Evolutionary conservation across 1,284 basidiomycete genomes (phyloP).

Genomic region (Puccinia triticina): DNA sequence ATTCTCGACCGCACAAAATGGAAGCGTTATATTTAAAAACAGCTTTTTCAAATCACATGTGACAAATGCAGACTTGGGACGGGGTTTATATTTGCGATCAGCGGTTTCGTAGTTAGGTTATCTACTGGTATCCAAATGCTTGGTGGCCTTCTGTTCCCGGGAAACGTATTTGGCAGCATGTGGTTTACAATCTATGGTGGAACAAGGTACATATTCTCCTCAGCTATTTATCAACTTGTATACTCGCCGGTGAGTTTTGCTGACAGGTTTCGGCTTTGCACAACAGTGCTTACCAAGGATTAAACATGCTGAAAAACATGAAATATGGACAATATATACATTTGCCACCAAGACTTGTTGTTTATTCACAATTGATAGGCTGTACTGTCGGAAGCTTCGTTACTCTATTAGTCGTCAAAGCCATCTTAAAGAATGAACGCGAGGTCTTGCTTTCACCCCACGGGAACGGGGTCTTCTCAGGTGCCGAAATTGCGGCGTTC

Average conservation of each 20-base stretch:
- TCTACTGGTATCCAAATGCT: slow-evolving; percentile 19
- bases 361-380: slow-evolving; percentile 28
- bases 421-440: slow-evolving; percentile 27
- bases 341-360: not conserved
- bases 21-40: too few relatives aligned
- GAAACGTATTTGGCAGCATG: slow-evolving; percentile 30
- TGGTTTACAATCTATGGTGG: too few relatives aligned
- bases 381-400: slow-evolving; percentile 9
- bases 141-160: slow-evolving; percentile 29
- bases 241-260: too few relatives aligned
- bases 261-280: too few relatives aligned
- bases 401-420: slow-evolving; percentile 27
- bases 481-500: slow-evolving; percentile 24
- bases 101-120: slow-evolving; percentile 8
- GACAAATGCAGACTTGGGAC: not conserved
- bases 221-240: too few relatives aligned
- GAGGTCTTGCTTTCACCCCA: slow-evolving; percentile 34
- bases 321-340: slow-evolving; percentile 36
- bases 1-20: not conserved
- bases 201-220: too few relatives aligned
- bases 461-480: slow-evolving; percentile 47
- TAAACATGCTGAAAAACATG: slow-evolving; percentile 18
- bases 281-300: not conserved
- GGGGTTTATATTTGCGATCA: slow-evolving; percentile 16
- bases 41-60: not conserved